Percentiles rank a stretch among this genome's conserved stretches.
phyloP scores from a whole-genome alignment of 1,139 yeast genomes.

The Nakaseomyces glabratus region DNA sequence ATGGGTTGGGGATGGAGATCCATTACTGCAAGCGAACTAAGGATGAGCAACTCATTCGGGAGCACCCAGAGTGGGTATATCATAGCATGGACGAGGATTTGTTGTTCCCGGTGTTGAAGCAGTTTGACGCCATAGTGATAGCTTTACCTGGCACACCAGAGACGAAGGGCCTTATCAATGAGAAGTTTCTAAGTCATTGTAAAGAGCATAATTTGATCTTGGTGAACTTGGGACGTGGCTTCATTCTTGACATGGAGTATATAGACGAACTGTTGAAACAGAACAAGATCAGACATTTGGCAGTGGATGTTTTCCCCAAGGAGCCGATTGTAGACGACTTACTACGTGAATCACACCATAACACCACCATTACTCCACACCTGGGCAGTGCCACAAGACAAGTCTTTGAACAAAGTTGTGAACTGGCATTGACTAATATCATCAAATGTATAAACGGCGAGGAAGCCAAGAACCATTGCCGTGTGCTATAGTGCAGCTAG shows the following conservation, averaged over 20 bases:
- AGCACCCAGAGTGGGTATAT: slow-evolving; percentile 33
- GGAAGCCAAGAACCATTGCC: neutral
- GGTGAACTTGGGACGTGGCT: slow-evolving; percentile 76
- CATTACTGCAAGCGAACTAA: slow-evolving; percentile 51
- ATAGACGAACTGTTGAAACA: slow-evolving; percentile 44
- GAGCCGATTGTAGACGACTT: slow-evolving; percentile 57
- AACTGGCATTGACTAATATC: slow-evolving; percentile 21
- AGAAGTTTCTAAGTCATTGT: slow-evolving; percentile 37
- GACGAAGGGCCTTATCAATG: slow-evolving; percentile 50
- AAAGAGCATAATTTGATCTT: slow-evolving; percentile 46
- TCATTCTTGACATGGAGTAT: slow-evolving; percentile 60
- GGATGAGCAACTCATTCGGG: slow-evolving; percentile 22
- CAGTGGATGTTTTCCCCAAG: slow-evolving; percentile 70
- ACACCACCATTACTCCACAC: slow-evolving; percentile 64
- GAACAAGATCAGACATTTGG: slow-evolving; percentile 63
- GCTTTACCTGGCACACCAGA: slow-evolving; percentile 60
- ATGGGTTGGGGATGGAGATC: slow-evolving; percentile 58
- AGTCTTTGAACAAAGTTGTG: slow-evolving; percentile 34
- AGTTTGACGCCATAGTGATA: slow-evolving; percentile 50
- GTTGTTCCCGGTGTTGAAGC: slow-evolving; percentile 16
- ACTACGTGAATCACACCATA: slow-evolving; percentile 44
- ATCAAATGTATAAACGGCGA: slow-evolving; percentile 9
- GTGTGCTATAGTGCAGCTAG: too few relatives aligned
- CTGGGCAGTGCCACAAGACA: slow-evolving; percentile 62
- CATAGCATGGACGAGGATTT: slow-evolving; percentile 31